Evolutionary conservation across 2,329 filamentous ascomycete species (phyloP), one percentile per base, ranked within the genome.

Genomic region (Tricladium varicosporioides): DNA sequence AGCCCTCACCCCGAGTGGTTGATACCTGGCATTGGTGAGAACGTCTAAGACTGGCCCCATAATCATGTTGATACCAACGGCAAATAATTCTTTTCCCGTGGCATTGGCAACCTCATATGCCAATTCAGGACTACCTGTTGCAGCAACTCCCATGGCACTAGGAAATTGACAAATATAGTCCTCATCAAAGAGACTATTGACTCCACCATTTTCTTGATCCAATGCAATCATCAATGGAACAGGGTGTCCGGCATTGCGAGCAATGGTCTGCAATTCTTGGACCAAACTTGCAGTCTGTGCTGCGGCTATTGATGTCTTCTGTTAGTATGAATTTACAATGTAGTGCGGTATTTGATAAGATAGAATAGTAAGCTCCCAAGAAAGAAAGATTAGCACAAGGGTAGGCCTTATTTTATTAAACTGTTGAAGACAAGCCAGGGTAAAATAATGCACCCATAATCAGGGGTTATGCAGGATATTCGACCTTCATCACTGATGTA

Each of bases 201-300:
- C 93, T 2, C 93, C 92, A 62, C 94, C 94, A 84, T 99, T 97
- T 73, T 99, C 94, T 71, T 99, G 94, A 70, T 97, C 94, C 40
- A 97, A 78, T 42, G 89, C 92, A 66, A 99, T 97, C 54, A 95
- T 79, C 15, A 99, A 77, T 1, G 94, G 94, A 2, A 93, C 87
- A 2, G 89, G 88, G 72, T 97, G 93, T 16, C 93, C 93, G 58
- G 93, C 88, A 73, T 95, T 83, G 69, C 91, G 89, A 40, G 94
- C 94, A 69, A 96, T 93, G 50, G 87, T 92, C 74, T 99, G 94
- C 46, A 99, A 80, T 69, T 97, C 92, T 69, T 94, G 88, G 31
- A 96, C 91, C 44, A 97, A 80, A 68, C 82, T 84, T 45, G 93
- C 92, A 32, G 93, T 92, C 69, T 97, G 89, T 71, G 96, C 87